Conservation (phyloP, 495 filamentous ascomycete species). For the Rostrohypoxylon terebratum region DNA sequence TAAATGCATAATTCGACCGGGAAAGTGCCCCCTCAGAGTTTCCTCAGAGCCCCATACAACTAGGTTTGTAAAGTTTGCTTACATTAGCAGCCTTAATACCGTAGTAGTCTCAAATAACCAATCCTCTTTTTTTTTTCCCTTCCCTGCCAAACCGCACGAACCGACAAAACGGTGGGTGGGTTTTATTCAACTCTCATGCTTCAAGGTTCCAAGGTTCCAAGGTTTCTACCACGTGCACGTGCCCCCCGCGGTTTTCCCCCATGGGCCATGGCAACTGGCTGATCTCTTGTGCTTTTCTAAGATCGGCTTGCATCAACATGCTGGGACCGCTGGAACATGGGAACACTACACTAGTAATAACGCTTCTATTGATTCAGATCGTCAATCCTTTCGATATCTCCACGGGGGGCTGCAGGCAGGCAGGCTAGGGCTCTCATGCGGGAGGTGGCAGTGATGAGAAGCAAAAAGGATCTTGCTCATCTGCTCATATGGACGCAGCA, state of each 20-base stretch:
- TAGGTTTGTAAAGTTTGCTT: constrained; percentile 6
- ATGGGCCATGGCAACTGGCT: constrained; percentile 13
- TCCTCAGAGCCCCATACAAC: constrained; percentile 25
- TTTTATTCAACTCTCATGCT: constrained; percentile 15
- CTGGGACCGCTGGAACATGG: constrained; percentile 11
- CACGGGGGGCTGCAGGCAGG: not conserved
- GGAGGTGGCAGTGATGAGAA: not conserved
- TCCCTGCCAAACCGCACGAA: constrained; percentile 4
- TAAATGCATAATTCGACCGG: not conserved
- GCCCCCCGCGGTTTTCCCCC: constrained; percentile 3
- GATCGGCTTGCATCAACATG: constrained; percentile 35
- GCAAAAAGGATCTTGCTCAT: constrained; percentile 20
- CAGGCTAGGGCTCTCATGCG: not conserved
- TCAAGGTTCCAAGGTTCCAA: not conserved
- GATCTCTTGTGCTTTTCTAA: constrained; percentile 28
- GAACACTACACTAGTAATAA: constrained; percentile 14
- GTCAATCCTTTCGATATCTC: constrained; percentile 24
- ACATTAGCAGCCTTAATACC: constrained; percentile 32
- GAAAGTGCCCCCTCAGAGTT: not conserved
- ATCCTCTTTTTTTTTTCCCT: constrained; percentile 7
- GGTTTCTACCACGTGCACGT: constrained; percentile 36
- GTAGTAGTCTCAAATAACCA: constrained; percentile 7
- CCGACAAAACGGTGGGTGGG: constrained; percentile 6
- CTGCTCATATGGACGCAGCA: not conserved
- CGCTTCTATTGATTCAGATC: constrained; percentile 28